Evolutionary conservation across 768 basidiomycete genomes (phyloP).

Genomic region (Hemileccinum rubropunctum): DNA sequence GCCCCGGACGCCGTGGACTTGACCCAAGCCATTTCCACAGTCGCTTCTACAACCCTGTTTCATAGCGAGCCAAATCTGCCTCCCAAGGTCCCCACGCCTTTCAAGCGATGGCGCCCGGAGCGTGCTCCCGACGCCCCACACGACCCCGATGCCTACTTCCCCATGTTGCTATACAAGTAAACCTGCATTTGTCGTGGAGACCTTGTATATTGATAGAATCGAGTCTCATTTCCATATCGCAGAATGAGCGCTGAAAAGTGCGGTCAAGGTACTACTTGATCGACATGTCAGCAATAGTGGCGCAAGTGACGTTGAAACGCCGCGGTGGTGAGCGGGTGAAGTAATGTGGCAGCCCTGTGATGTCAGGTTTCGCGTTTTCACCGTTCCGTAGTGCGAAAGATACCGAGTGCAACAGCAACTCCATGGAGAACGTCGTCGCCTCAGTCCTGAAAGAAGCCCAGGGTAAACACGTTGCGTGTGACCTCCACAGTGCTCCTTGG

Average conservation of each 20-base stretch:
- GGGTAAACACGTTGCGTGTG: too few species aligned
- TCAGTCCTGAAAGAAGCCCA: too few species aligned
- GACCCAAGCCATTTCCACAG: conserved; percentile 66
- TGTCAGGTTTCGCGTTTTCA: too few species aligned
- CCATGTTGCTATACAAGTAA: conserved; percentile 67
- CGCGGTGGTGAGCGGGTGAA: background rate
- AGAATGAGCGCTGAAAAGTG: conserved; percentile 7
- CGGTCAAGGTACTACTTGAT: background rate
- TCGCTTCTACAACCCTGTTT: conserved; percentile 53
- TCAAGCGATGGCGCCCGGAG: conserved; percentile 73
- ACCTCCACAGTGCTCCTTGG: too few species aligned
- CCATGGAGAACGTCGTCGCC: too few species aligned
- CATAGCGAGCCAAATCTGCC: conserved; percentile 68
- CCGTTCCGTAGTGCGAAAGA: too few species aligned
- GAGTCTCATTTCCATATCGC: conserved; percentile 31
- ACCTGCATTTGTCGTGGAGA: background rate
- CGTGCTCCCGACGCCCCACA: conserved; percentile 79
- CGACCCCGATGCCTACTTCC: conserved; percentile 78
- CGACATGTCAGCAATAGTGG: background rate
- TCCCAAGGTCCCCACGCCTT: conserved; percentile 64
- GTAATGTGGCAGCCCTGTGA: too few species aligned
- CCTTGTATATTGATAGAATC: conserved; percentile 17
- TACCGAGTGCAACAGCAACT: too few species aligned
- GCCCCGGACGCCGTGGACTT: conserved; percentile 54
- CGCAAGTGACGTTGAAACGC: background rate